These are phyloP conservation scores for Yamadazyma dushanensis DNA, from an alignment of 1,139 yeast genomes.

Conservation along the genomic window DNA sequence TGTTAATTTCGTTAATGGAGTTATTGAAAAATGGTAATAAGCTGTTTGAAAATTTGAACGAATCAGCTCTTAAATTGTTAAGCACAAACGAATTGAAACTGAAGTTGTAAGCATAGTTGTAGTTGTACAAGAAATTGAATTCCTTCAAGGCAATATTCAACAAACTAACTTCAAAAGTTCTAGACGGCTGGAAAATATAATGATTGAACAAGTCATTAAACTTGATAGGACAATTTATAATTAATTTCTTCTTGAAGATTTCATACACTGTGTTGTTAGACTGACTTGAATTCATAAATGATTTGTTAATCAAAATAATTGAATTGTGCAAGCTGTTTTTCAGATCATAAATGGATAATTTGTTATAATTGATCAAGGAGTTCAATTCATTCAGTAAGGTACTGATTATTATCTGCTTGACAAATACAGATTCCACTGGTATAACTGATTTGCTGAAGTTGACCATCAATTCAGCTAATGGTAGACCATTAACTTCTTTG, in stretches of 20 bases:
- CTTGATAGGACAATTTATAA: slow-evolving; percentile 45
- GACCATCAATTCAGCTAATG: slow-evolving; percentile 22
- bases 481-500: slow-evolving; percentile 17
- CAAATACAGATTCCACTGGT: slow-evolving; percentile 24
- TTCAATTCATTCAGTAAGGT: slow-evolving; percentile 47
- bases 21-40: slow-evolving; percentile 24
- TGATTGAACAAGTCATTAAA: slow-evolving; percentile 45
- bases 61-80: slow-evolving; percentile 14
- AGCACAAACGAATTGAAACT: slow-evolving; percentile 10
- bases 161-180: slow-evolving; percentile 41
- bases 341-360: slow-evolving; percentile 34
- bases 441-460: slow-evolving; percentile 28
- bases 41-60: slow-evolving; percentile 13
- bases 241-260: slow-evolving; percentile 42
- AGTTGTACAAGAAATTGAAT: slow-evolving; percentile 23
- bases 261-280: slow-evolving; percentile 24
- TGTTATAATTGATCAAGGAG: slow-evolving; percentile 29
- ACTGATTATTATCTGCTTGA: slow-evolving; percentile 36
- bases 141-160: slow-evolving; percentile 42
- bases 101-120: slow-evolving; percentile 14
- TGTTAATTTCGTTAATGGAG: slow-evolving; percentile 32
- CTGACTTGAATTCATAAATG: slow-evolving; percentile 26
- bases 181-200: slow-evolving; percentile 39
- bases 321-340: slow-evolving; percentile 48
- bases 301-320: slow-evolving; percentile 45